Percentiles rank a stretch among this genome's conserved stretches.
These are phyloP conservation scores for Picea abies DNA, from an alignment of 83 land plant species.

Conservation along the genomic window DNA sequence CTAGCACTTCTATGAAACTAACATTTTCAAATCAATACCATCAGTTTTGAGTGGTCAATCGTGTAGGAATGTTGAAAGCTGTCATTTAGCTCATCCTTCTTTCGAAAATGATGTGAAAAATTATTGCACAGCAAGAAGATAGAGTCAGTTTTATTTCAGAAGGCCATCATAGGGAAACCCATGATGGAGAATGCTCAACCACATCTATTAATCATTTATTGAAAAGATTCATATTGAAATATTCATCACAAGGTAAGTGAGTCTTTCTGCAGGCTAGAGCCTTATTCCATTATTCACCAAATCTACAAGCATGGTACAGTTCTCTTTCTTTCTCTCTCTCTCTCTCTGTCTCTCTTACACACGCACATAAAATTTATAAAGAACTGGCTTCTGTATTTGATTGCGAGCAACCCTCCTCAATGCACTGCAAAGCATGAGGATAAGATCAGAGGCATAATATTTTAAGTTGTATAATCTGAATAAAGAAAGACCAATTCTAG, in stretches of 20 bases:
- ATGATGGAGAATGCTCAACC: background rate
- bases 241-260: background rate
- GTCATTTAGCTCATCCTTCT: too few relatives aligned
- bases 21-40: too few relatives aligned
- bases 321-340: too few relatives aligned
- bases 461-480: background rate
- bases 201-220: background rate
- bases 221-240: background rate
- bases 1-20: too few relatives aligned
- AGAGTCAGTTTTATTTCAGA: too few relatives aligned
- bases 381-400: conserved; percentile 15
- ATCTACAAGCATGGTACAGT: background rate
- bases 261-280: background rate
- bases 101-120: too few relatives aligned
- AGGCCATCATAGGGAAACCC: too few relatives aligned
- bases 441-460: background rate
- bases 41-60: too few relatives aligned
- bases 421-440: conserved; percentile 12
- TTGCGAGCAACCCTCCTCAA: background rate
- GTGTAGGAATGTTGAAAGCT: too few relatives aligned
- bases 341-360: too few relatives aligned
- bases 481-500: background rate
- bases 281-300: background rate
- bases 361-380: background rate
- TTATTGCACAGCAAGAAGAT: too few relatives aligned